These are phyloP conservation scores for Kodamaea ohmeri DNA, from an alignment of 1,139 yeast genomes.

Conservation along the genomic window DNA sequence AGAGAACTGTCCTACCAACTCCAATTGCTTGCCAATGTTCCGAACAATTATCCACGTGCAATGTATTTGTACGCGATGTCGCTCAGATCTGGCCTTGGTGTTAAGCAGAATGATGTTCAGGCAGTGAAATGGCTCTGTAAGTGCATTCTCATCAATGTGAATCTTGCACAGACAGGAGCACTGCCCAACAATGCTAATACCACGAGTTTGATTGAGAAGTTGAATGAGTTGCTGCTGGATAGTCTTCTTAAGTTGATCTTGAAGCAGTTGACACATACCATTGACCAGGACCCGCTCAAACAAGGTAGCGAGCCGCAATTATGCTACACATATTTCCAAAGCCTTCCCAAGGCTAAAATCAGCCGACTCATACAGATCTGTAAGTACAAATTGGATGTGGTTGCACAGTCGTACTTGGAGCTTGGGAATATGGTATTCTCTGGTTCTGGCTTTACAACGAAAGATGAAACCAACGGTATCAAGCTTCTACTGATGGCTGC, in stretches of 20 bases:
- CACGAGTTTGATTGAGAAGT: slow-evolving; percentile 20
- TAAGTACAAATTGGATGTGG: slow-evolving; percentile 29
- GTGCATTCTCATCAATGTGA: slow-evolving; percentile 26
- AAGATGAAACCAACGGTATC: slow-evolving; percentile 59
- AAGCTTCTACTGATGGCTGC: slow-evolving; percentile 65
- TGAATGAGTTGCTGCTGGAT: slow-evolving; percentile 29
- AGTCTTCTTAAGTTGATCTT: slow-evolving; percentile 32
- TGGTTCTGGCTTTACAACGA: slow-evolving; percentile 56
- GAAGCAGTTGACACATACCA: slow-evolving; percentile 21
- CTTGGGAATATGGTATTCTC: slow-evolving; percentile 59
- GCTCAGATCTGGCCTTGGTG: slow-evolving; percentile 69
- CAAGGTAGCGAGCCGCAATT: slow-evolving; percentile 28
- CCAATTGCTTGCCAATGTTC: slow-evolving; percentile 58
- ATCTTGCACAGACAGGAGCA: slow-evolving; percentile 12
- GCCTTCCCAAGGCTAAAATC: slow-evolving; percentile 27
- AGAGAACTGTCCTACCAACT: slow-evolving; percentile 71
- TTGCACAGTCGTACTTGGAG: slow-evolving; percentile 45
- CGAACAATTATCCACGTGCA: slow-evolving; percentile 57
- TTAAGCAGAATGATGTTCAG: slow-evolving; percentile 53
- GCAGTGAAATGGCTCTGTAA: slow-evolving; percentile 62
- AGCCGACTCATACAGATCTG: slow-evolving; percentile 26
- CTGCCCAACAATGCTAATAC: slow-evolving; percentile 8
- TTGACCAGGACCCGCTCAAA: slow-evolving; percentile 20
- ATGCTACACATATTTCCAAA: slow-evolving; percentile 26
- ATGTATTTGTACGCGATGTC: slow-evolving; percentile 73